These are phyloP conservation scores for Calonectria pteridis DNA, from an alignment of 2,329 filamentous ascomycete genomes.

Conservation along the genomic window DNA sequence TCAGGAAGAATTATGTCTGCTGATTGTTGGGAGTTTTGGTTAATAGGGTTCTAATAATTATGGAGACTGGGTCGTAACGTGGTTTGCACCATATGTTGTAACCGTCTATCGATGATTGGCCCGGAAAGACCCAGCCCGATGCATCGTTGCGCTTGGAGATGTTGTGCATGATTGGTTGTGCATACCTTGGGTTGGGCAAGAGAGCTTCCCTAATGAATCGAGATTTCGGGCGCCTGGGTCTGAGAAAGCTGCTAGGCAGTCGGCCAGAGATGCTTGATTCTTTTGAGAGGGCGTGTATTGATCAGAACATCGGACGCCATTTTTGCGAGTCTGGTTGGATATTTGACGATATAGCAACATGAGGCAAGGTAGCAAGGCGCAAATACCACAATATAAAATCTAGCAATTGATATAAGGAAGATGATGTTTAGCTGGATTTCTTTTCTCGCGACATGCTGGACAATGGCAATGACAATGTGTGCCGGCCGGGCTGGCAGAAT, in stretches of 20 bases:
- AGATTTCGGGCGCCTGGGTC: too few species aligned
- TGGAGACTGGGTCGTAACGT: fast-evolving
- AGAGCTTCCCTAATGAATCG: too few species aligned
- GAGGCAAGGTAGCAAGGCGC: not conserved
- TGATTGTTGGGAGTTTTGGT: not conserved
- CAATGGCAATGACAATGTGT: too few species aligned
- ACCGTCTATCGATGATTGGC: not conserved
- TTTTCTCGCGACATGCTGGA: not conserved
- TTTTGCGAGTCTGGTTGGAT: too few species aligned
- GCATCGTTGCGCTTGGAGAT: not conserved
- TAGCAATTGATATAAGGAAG: not conserved
- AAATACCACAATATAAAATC: not conserved
- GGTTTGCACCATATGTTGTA: too few species aligned
- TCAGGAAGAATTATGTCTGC: not conserved
- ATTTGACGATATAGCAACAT: not conserved
- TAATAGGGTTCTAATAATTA: not conserved
- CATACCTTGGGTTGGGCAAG: not conserved
- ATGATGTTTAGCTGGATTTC: not conserved
- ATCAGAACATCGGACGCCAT: not conserved
- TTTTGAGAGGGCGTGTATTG: not conserved
- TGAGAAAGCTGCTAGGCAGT: too few species aligned
- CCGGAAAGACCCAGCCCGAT: not conserved
- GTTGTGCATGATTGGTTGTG: not conserved
- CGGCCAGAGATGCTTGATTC: too few species aligned
- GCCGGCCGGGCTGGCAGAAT: not conserved